Percentiles rank a stretch among this genome's conserved stretches.
Conservation (phyloP, 1,284 basidiomycete genomes). For the Leccinum laetum region DNA sequence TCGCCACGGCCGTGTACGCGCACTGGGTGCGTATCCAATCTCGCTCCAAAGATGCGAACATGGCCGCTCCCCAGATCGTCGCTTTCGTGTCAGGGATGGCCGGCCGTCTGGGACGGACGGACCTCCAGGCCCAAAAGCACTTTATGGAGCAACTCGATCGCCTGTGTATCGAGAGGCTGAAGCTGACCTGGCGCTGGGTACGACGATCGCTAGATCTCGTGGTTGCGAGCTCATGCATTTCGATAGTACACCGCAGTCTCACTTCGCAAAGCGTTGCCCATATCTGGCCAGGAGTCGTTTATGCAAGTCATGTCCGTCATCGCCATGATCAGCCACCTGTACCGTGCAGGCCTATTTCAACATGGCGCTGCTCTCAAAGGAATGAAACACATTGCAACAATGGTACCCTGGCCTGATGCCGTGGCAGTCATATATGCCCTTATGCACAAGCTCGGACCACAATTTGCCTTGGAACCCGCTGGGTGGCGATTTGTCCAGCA, state of each 20-base stretch:
- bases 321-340: conserved; percentile 18
- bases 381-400: conserved; percentile 12
- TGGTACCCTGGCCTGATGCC: conserved; percentile 19
- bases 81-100: conserved; percentile 11
- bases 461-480: conserved; percentile 11
- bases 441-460: conserved; percentile 18
- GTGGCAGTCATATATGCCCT: conserved; percentile 20
- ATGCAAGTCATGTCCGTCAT: conserved; percentile 16
- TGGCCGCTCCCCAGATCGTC: conserved; percentile 4
- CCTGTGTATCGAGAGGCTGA: conserved; percentile 19
- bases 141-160: conserved; percentile 13
- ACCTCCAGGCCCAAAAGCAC: conserved; percentile 1
- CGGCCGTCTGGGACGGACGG: conserved; percentile 8
- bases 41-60: conserved; percentile 9
- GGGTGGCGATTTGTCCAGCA: conserved; percentile 15
- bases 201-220: not conserved
- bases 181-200: conserved; percentile 20
- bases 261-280: not conserved
- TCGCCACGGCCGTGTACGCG: conserved; percentile 11
- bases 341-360: conserved; percentile 12
- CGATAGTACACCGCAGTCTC: conserved; percentile 11
- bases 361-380: conserved; percentile 6
- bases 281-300: conserved; percentile 11
- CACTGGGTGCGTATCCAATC: conserved; percentile 19
- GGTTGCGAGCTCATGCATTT: conserved; percentile 5